Evolutionary conservation across 2,329 filamentous ascomycete genomes (phyloP), one percentile per base, ranked within the genome.

Genomic region (Chaetomium globosum): DNA sequence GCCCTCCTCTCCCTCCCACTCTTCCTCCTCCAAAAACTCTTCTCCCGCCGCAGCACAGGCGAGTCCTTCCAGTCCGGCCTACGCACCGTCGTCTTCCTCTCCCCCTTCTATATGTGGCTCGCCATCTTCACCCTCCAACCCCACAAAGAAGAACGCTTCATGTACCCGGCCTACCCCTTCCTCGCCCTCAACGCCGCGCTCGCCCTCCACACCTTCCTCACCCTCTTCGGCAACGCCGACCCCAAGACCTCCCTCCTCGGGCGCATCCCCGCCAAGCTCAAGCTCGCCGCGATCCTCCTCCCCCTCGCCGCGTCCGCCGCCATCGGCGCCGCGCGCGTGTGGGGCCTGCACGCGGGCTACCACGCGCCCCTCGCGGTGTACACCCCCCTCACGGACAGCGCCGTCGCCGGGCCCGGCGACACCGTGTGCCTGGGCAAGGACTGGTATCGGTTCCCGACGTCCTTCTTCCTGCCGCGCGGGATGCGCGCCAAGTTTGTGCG

Each of bases 71-170:
- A 90, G 69, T 90, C 88, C 0, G 84, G 90, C 0, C 78, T 96
- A 63, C 88, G 93, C 43, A 91, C 89, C 10, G 73, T 96, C 56
- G 85, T 94, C 23, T 92, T 97, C 70, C 81, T 94, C 61, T 80
- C 86, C 0, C 95, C 95, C 0, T 96, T 98, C 77, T 99, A 98
- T 75, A 83, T 97, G 74, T 99, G 95, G 95, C 84, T 99, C 31
- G 85, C 79, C 3, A 95, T 98, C 68, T 98, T 99, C 79, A 94
- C 91, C 0, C 75, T 90, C 9, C 95, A 99, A 75, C 92, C 95
- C 19, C 95, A 99, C 79, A 99, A 99, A 74, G 95, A 99, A 76
- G 95, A 99, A 78, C 85, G 95, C 7, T 99, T 99, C 80, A 98
- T 99, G 93, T 99, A 97, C 73, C 95, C 95, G 0, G 91, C 87